Percentiles rank a stretch among this genome's conserved stretches.
Evolutionary conservation across 495 filamentous ascomycete species (phyloP).

Genomic region (Podospora pseudopauciseta): DNA sequence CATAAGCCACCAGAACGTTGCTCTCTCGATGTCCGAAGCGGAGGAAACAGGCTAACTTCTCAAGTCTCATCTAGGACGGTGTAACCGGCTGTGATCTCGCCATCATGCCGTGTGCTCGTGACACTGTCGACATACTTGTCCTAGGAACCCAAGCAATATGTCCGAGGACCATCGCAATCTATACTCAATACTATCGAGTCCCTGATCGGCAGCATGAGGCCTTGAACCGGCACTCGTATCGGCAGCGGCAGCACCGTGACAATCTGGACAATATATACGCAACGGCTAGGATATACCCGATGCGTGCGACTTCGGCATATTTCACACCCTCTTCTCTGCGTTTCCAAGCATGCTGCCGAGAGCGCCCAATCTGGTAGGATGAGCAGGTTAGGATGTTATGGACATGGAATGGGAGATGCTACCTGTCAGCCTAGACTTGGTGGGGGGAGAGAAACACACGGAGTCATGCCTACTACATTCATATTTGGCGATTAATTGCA

Average conservation of each 20-base stretch:
- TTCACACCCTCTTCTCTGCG: constrained; percentile 1
- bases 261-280: constrained; percentile 17
- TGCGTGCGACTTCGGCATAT: constrained; percentile 13
- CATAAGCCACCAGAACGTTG: too few relatives aligned
- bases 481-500: background rate
- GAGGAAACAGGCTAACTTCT: too few relatives aligned
- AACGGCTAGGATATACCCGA: constrained; percentile 7
- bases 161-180: background rate
- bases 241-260: constrained; percentile 5
- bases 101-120: background rate
- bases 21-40: too few relatives aligned
- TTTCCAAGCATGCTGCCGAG: background rate
- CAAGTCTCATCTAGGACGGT: background rate
- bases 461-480: background rate
- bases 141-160: background rate
- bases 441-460: background rate
- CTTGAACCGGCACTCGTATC: constrained; percentile 5
- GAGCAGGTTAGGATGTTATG: background rate
- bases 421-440: background rate
- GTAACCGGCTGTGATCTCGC: background rate
- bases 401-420: background rate
- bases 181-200: background rate
- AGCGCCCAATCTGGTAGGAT: background rate
- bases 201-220: background rate
- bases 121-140: background rate